Evolutionary conservation across 371 early-diverging fungal genomes (phyloP), one percentile per base, ranked within the genome.

Genomic region (Rhizopus sp.): DNA sequence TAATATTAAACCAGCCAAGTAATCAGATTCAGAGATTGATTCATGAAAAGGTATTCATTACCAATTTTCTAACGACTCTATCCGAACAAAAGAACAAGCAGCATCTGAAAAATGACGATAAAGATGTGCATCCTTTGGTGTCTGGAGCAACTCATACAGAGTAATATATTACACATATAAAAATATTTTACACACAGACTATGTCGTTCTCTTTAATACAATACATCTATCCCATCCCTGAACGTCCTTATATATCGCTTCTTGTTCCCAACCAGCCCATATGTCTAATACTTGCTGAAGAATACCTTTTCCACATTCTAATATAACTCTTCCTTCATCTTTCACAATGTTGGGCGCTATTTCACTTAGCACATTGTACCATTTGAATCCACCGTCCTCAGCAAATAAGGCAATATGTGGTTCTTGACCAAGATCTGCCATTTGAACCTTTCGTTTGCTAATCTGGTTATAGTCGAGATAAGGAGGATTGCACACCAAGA

Each of bases 401-500:
- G 89, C 86, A 66, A 87, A 82, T 16, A 90, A 64, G 0, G 91
- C 91, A 34, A 80, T 64, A 1, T 64, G 50, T 5, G 92, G 91
- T 61, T 91, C 91, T 53, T 85, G 77, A 5, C 71, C 70, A 0
- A 88, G 71, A 0, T 72, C 58, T 32, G 59, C 57, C 59, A 68
- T 72, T 2, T 68, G 56, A 1, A 60, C 63, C 6, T 67, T 66
- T 53, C 69, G 66, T 46, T 68, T 67, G 10, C 68, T 45, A 51
- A 49, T 62, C 17, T 69, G 77, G 9, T 55, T 53, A 2, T 64
- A 57, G 32, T 84, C 78, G 10, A 89, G 70, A 59, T 91, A 91
- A 0, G 92, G 92, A 8, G 91, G 91, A 49, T 91, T 91, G 62
- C 90, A 91, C 0, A 87, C 82, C 4, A 89, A 62, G n/a, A 90